Base-by-base conservation (phyloP, 768 basidiomycete species). In the Russula ochroleuca region DNA sequence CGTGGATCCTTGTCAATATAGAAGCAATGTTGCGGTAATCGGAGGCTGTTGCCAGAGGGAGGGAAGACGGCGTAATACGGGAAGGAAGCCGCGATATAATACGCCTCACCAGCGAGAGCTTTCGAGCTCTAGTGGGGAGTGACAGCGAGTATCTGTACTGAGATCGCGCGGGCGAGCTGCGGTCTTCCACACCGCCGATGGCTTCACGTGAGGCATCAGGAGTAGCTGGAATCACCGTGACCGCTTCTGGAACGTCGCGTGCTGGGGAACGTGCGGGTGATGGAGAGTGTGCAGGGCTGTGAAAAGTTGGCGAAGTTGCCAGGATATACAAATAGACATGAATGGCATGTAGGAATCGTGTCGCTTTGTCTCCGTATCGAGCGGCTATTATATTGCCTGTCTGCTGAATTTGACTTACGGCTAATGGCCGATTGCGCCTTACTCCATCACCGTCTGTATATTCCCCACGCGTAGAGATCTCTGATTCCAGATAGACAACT, bases 301-400 rank as follows among this genome's bases (percentile, higher is more conserved):
- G 63, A 2, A 94, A 77, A 17, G 81, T 79, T 0, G 85, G 79
- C 0, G 90, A 83, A 17, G 87, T 90, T 2, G 88, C 87, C 19
- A 96, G 79, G 41, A 87, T 84, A 70, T 88, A 97, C 10, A 87
- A 69, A 71, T 92, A 90, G 2, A 91, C 91, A 70, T 94, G 87
- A 4, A 87, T 76, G 28, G 89, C 87, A 68, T 93, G 84, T 37
- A 94, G 79, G 66, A 94, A 90, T 62, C 88, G 84, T 21, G 80
- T 86, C 13, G 81, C 82, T 57, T 78, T 72, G 70, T 88, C 89
- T 17, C 85, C 85, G 65, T 83, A 79, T 3, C 88, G 70, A 55
- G 82, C 73, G 10, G 80, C 68, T 37, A 77, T 80, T 61, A 81
- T 73, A 55, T 79, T 79, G 31, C 76, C 75, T 5, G 76, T 74